These are phyloP conservation scores for Cladophialophora immunda DNA, from an alignment of 2,329 filamentous ascomycete genomes.

Conservation along the genomic window DNA sequence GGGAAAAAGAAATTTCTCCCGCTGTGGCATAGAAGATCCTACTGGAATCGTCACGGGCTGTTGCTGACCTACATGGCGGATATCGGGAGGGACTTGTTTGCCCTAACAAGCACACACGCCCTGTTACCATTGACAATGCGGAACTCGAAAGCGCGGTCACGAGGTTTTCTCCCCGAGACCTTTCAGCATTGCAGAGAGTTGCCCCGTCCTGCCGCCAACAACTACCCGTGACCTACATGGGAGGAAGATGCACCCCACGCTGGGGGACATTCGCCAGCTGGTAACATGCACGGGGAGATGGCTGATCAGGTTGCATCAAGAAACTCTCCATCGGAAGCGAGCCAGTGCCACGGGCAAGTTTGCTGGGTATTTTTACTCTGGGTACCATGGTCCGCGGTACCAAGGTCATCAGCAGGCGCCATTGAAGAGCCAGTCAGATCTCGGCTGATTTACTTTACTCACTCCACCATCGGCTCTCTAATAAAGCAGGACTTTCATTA, in stretches of 20 bases:
- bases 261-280: constrained; percentile 11
- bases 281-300: constrained; percentile 1
- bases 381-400: constrained; percentile 7
- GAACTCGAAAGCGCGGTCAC: background rate
- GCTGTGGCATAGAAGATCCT: background rate
- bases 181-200: background rate
- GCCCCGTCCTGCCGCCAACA: background rate
- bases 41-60: background rate
- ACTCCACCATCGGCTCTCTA: constrained; percentile 6
- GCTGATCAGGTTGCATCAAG: constrained; percentile 18
- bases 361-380: constrained; percentile 1
- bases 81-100: background rate
- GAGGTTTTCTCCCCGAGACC: background rate
- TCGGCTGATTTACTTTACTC: constrained; percentile 4
- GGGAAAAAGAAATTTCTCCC: background rate
- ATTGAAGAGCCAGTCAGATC: constrained; percentile 3
- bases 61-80: background rate
- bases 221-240: background rate
- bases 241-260: constrained; percentile 16
- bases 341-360: constrained; percentile 14
- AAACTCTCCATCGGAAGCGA: constrained; percentile 15
- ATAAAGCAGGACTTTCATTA: background rate
- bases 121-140: background rate
- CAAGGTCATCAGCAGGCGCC: background rate
- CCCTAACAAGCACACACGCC: background rate